phyloP scores from a whole-genome alignment of 306 rosid genomes.

The Fragaria nilgerrensis region DNA sequence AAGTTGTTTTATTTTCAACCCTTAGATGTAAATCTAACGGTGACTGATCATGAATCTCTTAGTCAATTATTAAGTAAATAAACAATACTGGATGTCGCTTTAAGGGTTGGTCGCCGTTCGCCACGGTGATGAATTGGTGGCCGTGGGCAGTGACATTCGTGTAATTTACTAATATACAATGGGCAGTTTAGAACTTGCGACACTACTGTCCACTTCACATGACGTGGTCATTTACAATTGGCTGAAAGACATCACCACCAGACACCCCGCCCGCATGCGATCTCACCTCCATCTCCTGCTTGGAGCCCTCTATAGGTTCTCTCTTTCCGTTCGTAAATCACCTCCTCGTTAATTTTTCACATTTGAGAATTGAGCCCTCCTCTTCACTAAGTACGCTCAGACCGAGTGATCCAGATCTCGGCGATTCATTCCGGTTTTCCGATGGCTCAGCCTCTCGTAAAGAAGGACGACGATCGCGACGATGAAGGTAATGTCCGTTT shows the following conservation, averaged over 20 bases:
- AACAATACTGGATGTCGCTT: too few species aligned
- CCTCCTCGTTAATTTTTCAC: not conserved
- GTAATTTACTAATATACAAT: too few species aligned
- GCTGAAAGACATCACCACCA: not conserved
- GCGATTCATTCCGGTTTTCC: conserved; percentile 28
- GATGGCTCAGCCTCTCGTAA: conserved; percentile 95
- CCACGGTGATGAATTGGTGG: too few species aligned
- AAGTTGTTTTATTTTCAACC: too few species aligned
- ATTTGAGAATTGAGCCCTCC: conserved; percentile 13
- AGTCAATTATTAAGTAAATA: too few species aligned
- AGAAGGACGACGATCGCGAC: conserved; percentile 99
- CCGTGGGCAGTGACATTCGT: too few species aligned
- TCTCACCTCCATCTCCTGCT: not conserved
- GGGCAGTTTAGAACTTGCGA: too few species aligned
- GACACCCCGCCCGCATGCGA: not conserved
- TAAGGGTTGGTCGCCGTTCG: too few species aligned
- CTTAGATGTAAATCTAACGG: too few species aligned
- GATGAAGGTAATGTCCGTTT: conserved; percentile 72
- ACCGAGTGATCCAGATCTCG: conserved; percentile 45
- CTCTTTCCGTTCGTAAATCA: conserved; percentile 1
- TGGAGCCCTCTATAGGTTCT: conserved; percentile 10
- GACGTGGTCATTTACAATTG: not conserved
- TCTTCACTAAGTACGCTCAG: conserved; percentile 11
- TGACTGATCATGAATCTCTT: too few species aligned
- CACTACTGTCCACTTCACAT: not conserved